A percentile compares a stretch with the other conserved stretches of the same genome.
Conservation (phyloP, 768 basidiomycete species). For the Rhizopogon vinicolor region DNA sequence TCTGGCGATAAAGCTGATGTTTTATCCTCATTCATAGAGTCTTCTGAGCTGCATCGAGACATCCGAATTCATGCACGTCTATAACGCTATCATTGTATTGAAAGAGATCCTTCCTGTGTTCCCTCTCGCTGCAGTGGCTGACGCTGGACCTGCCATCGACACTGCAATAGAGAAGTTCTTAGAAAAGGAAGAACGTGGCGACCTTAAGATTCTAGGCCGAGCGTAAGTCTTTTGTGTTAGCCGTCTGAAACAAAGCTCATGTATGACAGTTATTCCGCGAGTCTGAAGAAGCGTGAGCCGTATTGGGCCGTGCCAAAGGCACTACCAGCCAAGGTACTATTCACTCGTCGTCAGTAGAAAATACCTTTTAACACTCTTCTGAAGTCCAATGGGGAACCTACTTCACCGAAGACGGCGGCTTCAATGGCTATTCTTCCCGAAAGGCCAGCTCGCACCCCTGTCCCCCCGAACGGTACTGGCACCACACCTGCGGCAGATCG, state of each 20-base stretch:
- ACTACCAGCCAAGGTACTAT: conserved; percentile 28
- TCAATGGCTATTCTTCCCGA: conserved; percentile 27
- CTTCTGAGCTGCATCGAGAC: conserved; percentile 80
- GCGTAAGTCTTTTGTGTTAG: conserved; percentile 45
- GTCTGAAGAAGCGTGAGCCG: conserved; percentile 68
- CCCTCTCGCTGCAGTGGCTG: conserved; percentile 61
- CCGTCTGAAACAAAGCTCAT: conserved; percentile 2
- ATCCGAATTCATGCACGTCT: conserved; percentile 94
- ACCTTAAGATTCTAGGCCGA: conserved; percentile 74
- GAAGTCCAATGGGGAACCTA: conserved; percentile 21
- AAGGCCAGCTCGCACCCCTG: conserved; percentile 22
- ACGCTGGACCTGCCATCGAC: conserved; percentile 52
- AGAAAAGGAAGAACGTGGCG: conserved; percentile 76
- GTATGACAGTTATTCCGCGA: conserved; percentile 57
- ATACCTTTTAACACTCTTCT: not conserved
- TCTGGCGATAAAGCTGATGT: not conserved
- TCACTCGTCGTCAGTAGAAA: not conserved
- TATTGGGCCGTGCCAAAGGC: conserved; percentile 40
- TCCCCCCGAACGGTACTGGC: conserved; percentile 36
- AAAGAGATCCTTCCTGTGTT: conserved; percentile 90
- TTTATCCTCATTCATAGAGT: conserved; percentile 40
- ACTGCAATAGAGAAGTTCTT: conserved; percentile 61
- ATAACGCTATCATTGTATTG: conserved; percentile 92
- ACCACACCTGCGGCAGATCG: conserved; percentile 24
- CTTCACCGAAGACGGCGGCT: conserved; percentile 23